These are phyloP conservation scores for Suillus subalutaceus DNA, from an alignment of 768 basidiomycete genomes.

Conservation along the genomic window DNA sequence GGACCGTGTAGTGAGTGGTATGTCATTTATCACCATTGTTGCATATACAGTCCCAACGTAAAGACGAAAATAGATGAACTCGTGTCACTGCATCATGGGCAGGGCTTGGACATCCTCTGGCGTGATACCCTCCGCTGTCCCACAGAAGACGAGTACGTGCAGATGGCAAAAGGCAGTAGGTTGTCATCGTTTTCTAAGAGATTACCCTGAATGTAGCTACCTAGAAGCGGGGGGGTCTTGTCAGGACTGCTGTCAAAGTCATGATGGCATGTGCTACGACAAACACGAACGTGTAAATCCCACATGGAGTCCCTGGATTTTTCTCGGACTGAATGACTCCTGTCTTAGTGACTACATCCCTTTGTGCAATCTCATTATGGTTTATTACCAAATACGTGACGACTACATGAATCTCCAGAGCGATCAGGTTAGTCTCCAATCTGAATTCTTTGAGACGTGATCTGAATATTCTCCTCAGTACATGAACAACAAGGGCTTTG, in stretches of 20 bases:
- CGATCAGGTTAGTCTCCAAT: conserved; percentile 52
- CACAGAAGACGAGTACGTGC: conserved; percentile 87
- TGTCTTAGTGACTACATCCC: conserved; percentile 78
- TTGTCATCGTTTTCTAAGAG: conserved; percentile 2
- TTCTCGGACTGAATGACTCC: neutral
- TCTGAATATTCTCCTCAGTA: conserved; percentile 52
- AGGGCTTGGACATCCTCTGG: conserved; percentile 91
- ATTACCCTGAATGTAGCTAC: neutral
- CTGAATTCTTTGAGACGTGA: neutral
- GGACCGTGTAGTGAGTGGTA: conserved; percentile 75
- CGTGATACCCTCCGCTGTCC: conserved; percentile 85
- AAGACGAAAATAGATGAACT: conserved; percentile 45
- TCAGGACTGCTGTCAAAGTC: conserved; percentile 89
- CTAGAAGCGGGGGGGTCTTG: conserved; percentile 88
- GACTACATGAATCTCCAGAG: conserved; percentile 93
- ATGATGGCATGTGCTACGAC: conserved; percentile 85
- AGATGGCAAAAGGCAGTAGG: conserved; percentile 96
- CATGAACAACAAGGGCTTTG: conserved; percentile 77
- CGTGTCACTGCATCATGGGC: conserved; percentile 84
- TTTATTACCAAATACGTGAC: conserved; percentile 90
- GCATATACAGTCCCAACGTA: neutral
- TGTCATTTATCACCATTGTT: neutral
- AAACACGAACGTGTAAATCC: conserved; percentile 55
- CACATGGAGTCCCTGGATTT: neutral
- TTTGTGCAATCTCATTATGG: conserved; percentile 83